phyloP scores from a whole-genome alignment of 441 rosid genomes.

The Syzygium malaccense region DNA sequence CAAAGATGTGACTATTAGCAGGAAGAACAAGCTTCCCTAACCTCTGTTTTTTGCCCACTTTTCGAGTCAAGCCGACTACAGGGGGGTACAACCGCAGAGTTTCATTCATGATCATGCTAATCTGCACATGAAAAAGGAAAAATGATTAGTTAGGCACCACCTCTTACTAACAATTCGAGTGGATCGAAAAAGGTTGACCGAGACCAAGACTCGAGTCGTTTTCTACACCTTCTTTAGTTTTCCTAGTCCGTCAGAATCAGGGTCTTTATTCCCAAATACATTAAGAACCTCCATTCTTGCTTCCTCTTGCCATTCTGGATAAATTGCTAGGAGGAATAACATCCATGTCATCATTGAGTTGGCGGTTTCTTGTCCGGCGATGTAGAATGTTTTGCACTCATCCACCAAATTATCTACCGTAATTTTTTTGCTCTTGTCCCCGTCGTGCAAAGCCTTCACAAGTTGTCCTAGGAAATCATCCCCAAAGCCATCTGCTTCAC shows the following conservation, averaged over 20 bases:
- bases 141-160: background rate
- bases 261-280: conserved; percentile 22
- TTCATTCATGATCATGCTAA: conserved; percentile 40
- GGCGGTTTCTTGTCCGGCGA: conserved; percentile 37
- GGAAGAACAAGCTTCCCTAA: conserved; percentile 28
- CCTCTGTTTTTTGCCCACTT: conserved; percentile 6
- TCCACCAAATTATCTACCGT: conserved; percentile 24
- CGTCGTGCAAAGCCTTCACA: conserved; percentile 14
- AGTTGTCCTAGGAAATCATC: conserved; percentile 23
- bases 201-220: background rate
- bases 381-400: conserved; percentile 40
- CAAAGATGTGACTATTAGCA: background rate
- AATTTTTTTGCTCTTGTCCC: conserved; percentile 17
- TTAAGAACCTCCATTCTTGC: conserved; percentile 27
- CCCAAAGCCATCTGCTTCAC: conserved; percentile 16
- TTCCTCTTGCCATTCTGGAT: conserved; percentile 40
- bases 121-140: conserved; percentile 8
- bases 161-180: background rate
- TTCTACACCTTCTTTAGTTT: conserved; percentile 28
- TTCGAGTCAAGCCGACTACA: conserved; percentile 1
- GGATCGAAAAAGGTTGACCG: background rate
- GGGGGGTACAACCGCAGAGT: conserved; percentile 32
- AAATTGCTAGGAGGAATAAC: conserved; percentile 26
- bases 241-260: conserved; percentile 17
- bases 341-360: conserved; percentile 33